Percentiles rank a stretch among this genome's conserved stretches.
These are phyloP conservation scores for Xylariaceae sp. DNA, from an alignment of 2,329 filamentous ascomycete species.

Conservation along the genomic window DNA sequence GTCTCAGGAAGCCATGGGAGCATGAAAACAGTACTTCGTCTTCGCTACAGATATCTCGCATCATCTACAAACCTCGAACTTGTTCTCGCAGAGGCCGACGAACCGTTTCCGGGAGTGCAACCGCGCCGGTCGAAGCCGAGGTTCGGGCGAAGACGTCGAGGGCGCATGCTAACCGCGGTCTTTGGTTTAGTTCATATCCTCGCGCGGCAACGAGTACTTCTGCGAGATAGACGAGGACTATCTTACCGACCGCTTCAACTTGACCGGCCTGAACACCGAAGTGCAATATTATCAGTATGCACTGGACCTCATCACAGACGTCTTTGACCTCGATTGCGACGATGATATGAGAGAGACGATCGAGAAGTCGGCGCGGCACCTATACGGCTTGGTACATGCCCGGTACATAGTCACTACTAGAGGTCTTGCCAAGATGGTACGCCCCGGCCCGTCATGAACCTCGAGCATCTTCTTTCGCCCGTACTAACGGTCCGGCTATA, in stretches of 20 bases:
- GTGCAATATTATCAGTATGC: conserved; percentile 99
- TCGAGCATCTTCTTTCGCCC: too few species aligned
- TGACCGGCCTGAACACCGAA: conserved; percentile 93
- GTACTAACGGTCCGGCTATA: conserved; percentile 29
- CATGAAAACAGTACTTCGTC: too few species aligned
- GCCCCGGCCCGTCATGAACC: too few species aligned
- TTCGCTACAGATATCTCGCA: too few species aligned
- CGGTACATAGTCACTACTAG: conserved; percentile 95
- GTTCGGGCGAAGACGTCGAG: too few species aligned
- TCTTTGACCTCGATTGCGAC: conserved; percentile 97
- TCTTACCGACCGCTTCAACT: conserved; percentile 93
- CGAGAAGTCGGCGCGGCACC: conserved; percentile 89
- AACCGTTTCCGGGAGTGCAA: too few species aligned
- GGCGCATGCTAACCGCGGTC: conserved; percentile 13
- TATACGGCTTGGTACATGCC: conserved; percentile 94
- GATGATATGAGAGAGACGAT: conserved; percentile 98
- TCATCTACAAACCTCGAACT: too few species aligned
- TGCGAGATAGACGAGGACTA: conserved; percentile 99
- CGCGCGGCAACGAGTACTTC: conserved; percentile 96
- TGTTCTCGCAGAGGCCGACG: too few species aligned
- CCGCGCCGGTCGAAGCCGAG: too few species aligned
- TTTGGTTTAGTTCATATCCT: conserved; percentile 81
- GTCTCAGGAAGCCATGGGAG: too few species aligned
- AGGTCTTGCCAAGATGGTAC: conserved; percentile 91
- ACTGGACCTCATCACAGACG: conserved; percentile 91